phyloP scores from a whole-genome alignment of 225 moss, liverwort and hornwort genomes.

The Climacium dendroides region DNA sequence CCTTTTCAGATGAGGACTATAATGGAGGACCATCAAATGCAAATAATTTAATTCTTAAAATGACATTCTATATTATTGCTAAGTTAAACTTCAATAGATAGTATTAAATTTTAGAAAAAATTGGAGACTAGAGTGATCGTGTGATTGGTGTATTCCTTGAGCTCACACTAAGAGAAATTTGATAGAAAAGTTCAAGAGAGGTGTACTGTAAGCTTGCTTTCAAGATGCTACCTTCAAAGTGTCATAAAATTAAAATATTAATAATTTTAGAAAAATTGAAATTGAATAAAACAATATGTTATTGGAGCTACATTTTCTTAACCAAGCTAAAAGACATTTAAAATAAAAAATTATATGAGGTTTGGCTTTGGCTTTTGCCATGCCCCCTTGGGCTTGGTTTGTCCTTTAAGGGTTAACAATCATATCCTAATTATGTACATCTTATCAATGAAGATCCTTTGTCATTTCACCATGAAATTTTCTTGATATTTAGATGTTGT shows the following conservation, averaged over 20 bases:
- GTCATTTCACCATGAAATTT: not conserved
- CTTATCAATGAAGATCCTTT: too few relatives aligned
- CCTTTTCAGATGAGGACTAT: not conserved
- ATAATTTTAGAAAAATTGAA: not conserved
- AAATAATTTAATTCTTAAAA: not conserved
- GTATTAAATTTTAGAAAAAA: not conserved
- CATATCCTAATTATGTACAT: too few relatives aligned
- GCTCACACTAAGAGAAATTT: too few relatives aligned
- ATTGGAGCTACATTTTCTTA: not conserved
- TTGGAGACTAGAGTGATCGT: not conserved
- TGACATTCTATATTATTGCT: not conserved
- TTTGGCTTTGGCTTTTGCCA: not conserved
- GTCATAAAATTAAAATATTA: not conserved
- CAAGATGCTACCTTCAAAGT: not conserved
- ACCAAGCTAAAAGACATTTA: not conserved
- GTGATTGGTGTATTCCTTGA: not conserved
- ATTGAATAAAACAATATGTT: rapidly evolving
- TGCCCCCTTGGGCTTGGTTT: not conserved
- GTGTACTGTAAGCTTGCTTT: not conserved
- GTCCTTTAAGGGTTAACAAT: not conserved
- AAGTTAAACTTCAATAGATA: not conserved
- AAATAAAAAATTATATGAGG: not conserved
- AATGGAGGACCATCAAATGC: not conserved
- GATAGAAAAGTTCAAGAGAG: not conserved
- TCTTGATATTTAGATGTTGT: not conserved